These are phyloP conservation scores for Fusarium incarnatum DNA, from an alignment of 2,329 filamentous ascomycete species.

Conservation along the genomic window DNA sequence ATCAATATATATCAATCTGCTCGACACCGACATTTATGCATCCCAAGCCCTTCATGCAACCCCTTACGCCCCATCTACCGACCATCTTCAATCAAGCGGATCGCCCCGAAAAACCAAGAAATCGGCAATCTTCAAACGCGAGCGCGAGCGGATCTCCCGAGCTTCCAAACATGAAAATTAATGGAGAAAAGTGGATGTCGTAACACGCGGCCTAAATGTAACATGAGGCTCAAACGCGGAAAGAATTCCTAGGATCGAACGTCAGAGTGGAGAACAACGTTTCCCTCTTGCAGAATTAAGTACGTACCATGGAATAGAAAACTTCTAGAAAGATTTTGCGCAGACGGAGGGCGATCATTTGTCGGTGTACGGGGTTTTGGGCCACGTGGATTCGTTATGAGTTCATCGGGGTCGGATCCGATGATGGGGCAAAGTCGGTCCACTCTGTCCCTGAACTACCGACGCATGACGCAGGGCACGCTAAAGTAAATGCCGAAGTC, in stretches of 20 bases:
- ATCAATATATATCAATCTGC: too few species aligned
- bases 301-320: too few species aligned
- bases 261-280: neutral
- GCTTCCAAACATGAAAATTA: neutral
- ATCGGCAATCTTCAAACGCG: constrained; percentile 1
- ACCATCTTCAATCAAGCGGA: neutral
- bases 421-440: neutral
- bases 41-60: neutral
- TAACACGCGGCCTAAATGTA: neutral
- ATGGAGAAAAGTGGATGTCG: neutral
- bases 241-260: neutral
- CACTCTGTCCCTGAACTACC: neutral
- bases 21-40: neutral
- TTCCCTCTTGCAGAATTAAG: too few species aligned
- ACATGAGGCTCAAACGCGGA: constrained; percentile 13
- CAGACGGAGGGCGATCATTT: neutral
- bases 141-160: constrained; percentile 14
- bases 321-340: neutral
- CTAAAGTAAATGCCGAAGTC: neutral
- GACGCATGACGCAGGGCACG: neutral
- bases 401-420: neutral
- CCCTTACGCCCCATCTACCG: neutral
- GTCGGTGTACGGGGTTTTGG: neutral
- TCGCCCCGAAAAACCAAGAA: neutral
- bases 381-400: neutral